Percentiles rank a stretch among this genome's conserved stretches.
These are phyloP conservation scores for Fomitopsis pinicola DNA, from an alignment of 1,284 basidiomycete species.

Conservation along the genomic window DNA sequence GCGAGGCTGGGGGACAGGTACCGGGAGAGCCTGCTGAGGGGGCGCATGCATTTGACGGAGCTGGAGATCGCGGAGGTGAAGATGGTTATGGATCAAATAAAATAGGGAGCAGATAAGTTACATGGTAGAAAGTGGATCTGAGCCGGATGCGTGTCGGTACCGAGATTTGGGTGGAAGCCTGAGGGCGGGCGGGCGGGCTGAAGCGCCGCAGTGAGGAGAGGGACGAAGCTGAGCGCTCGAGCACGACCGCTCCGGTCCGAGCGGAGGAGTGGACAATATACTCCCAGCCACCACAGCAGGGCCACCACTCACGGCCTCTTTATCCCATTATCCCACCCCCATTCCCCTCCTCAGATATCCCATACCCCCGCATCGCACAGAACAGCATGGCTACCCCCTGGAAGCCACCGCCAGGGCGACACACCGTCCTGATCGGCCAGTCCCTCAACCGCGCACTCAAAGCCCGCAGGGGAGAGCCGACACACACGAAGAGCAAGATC, in stretches of 20 bases:
- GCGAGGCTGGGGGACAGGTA: neutral
- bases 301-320: neutral
- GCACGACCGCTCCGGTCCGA: neutral
- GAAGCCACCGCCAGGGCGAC: conserved; percentile 52
- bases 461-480: conserved; percentile 46
- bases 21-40: neutral
- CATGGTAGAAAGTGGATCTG: neutral
- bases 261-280: neutral
- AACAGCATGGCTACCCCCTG: conserved; percentile 28
- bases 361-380: neutral
- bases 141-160: no score
- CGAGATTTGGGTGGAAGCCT: no score
- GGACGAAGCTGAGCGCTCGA: no score
- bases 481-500: conserved; percentile 33
- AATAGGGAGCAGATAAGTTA: neutral
- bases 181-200: no score
- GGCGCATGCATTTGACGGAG: neutral
- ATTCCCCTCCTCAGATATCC: neutral
- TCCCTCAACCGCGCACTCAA: conserved; percentile 57
- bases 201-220: no score
- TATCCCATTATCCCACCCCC: neutral
- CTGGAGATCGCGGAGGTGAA: neutral
- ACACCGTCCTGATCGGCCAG: conserved; percentile 50
- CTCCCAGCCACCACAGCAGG: neutral
- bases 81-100: neutral